phyloP scores from a whole-genome alignment of 129 eudicot species.

The Arctium lappa region DNA sequence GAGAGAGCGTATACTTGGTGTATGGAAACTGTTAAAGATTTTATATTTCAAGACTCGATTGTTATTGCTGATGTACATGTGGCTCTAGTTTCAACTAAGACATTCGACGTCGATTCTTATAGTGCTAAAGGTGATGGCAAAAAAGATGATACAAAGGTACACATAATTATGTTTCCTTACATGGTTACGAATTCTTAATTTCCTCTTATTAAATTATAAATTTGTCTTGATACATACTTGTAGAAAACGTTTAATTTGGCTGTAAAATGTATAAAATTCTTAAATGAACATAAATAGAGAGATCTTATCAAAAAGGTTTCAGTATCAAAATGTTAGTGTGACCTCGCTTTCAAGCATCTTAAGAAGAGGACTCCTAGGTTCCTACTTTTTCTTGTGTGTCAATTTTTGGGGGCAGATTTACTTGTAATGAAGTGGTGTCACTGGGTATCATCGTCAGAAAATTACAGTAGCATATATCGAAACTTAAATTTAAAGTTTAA shows the following conservation, averaged over 20 bases:
- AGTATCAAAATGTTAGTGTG: not conserved
- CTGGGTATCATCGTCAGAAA: no score
- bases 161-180: not conserved
- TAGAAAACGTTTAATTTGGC: not conserved
- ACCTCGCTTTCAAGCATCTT: not conserved
- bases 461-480: no score
- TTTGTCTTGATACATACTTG: not conserved
- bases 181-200: not conserved
- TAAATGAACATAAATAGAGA: not conserved
- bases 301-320: no score
- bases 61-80: not conserved
- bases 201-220: not conserved
- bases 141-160: constrained; percentile 62
- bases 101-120: constrained; percentile 42
- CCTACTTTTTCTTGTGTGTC: no score
- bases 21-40: constrained; percentile 3
- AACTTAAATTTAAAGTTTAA: no score
- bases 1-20: not conserved
- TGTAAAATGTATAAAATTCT: not conserved
- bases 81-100: constrained; percentile 8
- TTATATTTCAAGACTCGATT: constrained; percentile 1
- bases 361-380: not conserved
- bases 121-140: constrained; percentile 84
- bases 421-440: not conserved
- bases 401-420: not conserved